Evolutionary conservation across 805 yeast species (phyloP), one percentile per base, ranked within the genome.

Genomic region (Pichia cabralensis): DNA sequence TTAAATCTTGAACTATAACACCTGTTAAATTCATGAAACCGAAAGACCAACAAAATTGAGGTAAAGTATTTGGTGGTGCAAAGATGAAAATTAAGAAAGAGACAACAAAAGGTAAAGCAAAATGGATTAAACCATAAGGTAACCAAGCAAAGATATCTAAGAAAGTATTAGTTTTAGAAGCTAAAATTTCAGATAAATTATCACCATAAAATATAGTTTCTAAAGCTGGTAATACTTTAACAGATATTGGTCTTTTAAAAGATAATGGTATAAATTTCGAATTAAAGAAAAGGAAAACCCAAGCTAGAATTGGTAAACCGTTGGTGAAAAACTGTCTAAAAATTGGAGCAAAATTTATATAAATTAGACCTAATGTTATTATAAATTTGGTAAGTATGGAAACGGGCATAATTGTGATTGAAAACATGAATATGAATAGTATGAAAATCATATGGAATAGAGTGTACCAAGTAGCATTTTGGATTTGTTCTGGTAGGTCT

Each of bases 181-280:
- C 94, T 48, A 88, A 66, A 15, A 89, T 74, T 49, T 81, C 84
- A 34, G 88, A 76, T 47, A 92, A 66, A 56, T 92, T 84, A 49
- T 89, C 96, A 30, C 97, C 97, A 53, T 84, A 89, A 39, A 92
- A 64, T 36, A 88, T 81, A 22, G 96, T 85, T 57, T 89, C 98
- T 58, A 86, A 68, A 3, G 95, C 94, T 1, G 98, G 97, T 27
- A 89, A 69, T 20, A 85, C 81, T 45, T 89, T 79, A 34, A 89
- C 97, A 30, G 77, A 71, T 44, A 89, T 92, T 11, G 88, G 80
- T 6, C 96, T 95, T 52, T 89, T 75, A 68, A 80, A 71, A 3
- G 60, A 55, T 6, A 76, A 67, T 6, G 94, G 85, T 47, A 89
- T 79, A 48, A 74, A 75, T 17, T 80, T 71, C 26, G 88, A 76